Conservation (phyloP, 768 basidiomycete species). For the Pleurotus tuoliensis region DNA sequence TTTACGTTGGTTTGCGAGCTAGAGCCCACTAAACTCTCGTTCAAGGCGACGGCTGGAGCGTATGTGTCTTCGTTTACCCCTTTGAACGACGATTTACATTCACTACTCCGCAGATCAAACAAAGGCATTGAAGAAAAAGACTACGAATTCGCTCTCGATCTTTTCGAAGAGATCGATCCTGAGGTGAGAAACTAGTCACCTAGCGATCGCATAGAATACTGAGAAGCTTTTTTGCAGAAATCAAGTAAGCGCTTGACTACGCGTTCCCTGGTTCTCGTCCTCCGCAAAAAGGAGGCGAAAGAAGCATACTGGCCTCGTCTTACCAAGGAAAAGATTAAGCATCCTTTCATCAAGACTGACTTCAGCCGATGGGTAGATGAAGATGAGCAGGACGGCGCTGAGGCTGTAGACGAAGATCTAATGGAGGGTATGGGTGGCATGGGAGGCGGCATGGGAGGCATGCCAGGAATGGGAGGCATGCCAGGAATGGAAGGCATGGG, state of each 20-base stretch:
- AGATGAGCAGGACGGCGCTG: slow-evolving; percentile 83
- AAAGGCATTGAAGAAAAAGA: slow-evolving; percentile 49
- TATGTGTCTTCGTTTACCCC: slow-evolving; percentile 29
- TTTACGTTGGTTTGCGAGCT: slow-evolving; percentile 57
- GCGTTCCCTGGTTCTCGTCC: slow-evolving; percentile 61
- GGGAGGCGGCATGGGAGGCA: slow-evolving; percentile 45
- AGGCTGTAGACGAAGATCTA: slow-evolving; percentile 41
- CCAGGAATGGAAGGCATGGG: slow-evolving; percentile 42
- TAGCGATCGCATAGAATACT: slow-evolving; percentile 1
- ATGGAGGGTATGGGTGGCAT: slow-evolving; percentile 57
- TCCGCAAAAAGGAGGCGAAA: slow-evolving; percentile 78
- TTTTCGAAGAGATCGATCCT: slow-evolving; percentile 71
- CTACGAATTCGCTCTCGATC: slow-evolving; percentile 72
- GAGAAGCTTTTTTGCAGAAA: slow-evolving; percentile 32
- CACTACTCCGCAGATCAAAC: slow-evolving; percentile 24
- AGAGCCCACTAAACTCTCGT: slow-evolving; percentile 51
- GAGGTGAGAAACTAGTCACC: slow-evolving; percentile 48
- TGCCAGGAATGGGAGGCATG: slow-evolving; percentile 52
- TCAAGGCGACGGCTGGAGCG: slow-evolving; percentile 66
- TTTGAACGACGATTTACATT: slow-evolving; percentile 8
- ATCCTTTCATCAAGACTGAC: slow-evolving; percentile 87
- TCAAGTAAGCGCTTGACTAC: slow-evolving; percentile 58
- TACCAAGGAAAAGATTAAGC: slow-evolving; percentile 82
- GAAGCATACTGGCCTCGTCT: slow-evolving; percentile 90
- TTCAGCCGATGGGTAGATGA: slow-evolving; percentile 96